A percentile compares a stretch with the other conserved stretches of the same genome.
Conservation (phyloP, 1,284 basidiomycete species). For the Moesziomyces globuligerus region DNA sequence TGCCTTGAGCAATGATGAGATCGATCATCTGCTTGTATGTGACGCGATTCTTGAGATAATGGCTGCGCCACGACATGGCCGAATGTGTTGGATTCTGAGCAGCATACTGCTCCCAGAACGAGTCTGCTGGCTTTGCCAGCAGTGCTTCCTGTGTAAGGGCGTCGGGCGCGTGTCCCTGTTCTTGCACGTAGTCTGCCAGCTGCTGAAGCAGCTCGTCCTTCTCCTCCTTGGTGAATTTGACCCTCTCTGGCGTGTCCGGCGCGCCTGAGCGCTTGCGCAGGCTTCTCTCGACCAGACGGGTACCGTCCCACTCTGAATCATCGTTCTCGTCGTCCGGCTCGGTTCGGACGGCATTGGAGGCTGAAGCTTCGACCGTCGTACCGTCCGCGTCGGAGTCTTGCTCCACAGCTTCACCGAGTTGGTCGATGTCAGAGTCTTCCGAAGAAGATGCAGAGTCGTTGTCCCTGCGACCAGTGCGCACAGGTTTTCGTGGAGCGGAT, state of each 20-base stretch:
- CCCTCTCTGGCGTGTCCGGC: background rate
- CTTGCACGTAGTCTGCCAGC: conserved; percentile 9
- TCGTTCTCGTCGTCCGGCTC: conserved; percentile 4
- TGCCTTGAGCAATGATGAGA: conserved; percentile 3
- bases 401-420: conserved; percentile 19
- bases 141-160: conserved; percentile 9
- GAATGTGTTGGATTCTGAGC: conserved; percentile 15
- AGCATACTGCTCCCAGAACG: conserved; percentile 30
- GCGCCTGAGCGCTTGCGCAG: conserved; percentile 1
- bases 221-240: conserved; percentile 19
- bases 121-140: conserved; percentile 15
- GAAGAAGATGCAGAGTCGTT: conserved; percentile 4
- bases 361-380: background rate
- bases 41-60: conserved; percentile 33
- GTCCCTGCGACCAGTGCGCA: background rate
- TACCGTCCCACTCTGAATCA: conserved; percentile 31
- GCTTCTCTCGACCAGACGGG: conserved; percentile 9
- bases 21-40: conserved; percentile 24
- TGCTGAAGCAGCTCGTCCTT: conserved; percentile 8
- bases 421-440: conserved; percentile 4
- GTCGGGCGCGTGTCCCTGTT: conserved; percentile 4
- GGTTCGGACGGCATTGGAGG: background rate
- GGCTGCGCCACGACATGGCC: conserved; percentile 29
- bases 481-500: background rate
- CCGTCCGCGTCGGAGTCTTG: conserved; percentile 9